phyloP scores from a whole-genome alignment of 1,284 basidiomycete species.

The Flammula alnicola region DNA sequence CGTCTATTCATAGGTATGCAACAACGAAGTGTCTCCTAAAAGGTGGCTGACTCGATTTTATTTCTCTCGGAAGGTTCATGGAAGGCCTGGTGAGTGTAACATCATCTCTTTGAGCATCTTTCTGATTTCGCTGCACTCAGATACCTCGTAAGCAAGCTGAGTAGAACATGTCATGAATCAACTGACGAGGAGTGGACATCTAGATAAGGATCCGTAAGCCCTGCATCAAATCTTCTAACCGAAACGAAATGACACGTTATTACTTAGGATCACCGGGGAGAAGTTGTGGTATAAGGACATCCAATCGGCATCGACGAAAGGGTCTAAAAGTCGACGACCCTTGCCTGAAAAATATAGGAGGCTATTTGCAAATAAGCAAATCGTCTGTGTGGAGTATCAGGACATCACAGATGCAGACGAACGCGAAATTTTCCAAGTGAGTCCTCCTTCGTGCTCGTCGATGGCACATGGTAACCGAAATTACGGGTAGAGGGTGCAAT shows the following conservation, averaged over 20 bases:
- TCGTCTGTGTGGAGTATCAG: constrained; percentile 75
- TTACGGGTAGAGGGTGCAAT: constrained; percentile 63
- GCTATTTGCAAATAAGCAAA: constrained; percentile 67
- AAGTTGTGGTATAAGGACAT: constrained; percentile 59
- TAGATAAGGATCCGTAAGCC: constrained; percentile 62
- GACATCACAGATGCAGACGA: constrained; percentile 63
- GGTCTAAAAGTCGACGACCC: too few species aligned
- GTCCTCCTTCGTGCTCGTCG: constrained; percentile 13
- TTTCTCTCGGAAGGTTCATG: constrained; percentile 55
- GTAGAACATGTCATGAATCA: neutral
- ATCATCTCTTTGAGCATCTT: constrained; percentile 4
- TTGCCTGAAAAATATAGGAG: constrained; percentile 56
- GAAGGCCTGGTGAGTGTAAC: constrained; percentile 62
- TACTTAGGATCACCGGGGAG: constrained; percentile 48
- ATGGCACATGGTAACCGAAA: neutral
- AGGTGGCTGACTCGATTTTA: neutral
- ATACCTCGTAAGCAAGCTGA: constrained; percentile 49
- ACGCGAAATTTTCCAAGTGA: constrained; percentile 77
- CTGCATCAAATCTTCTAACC: neutral
- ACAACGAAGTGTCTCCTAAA: neutral
- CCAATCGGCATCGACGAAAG: constrained; percentile 24
- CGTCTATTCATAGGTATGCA: constrained; percentile 72
- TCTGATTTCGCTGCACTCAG: constrained; percentile 31
- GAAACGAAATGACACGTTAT: too few species aligned
- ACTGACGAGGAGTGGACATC: constrained; percentile 4